Evolutionary conservation across 306 rosid genomes (phyloP).

Genomic region (Vicia sativa): DNA sequence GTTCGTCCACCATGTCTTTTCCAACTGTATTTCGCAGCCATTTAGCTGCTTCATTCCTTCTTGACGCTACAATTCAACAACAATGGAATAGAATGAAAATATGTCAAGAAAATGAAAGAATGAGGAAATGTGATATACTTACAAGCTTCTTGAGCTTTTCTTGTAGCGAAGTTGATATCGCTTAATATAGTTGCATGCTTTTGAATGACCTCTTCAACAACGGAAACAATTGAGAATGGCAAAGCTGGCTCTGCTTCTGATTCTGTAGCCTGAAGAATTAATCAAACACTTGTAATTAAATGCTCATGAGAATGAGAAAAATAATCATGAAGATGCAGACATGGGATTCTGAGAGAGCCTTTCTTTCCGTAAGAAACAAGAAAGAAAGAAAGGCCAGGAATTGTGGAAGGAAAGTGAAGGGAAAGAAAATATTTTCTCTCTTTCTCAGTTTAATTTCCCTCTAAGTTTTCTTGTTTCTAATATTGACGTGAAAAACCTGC

Average conservation of each 20-base stretch:
- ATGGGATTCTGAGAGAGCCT: slow-evolving; percentile 37
- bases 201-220: slow-evolving; percentile 77
- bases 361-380: slow-evolving; percentile 29
- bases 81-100: neutral
- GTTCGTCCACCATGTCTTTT: slow-evolving; percentile 80
- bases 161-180: slow-evolving; percentile 56
- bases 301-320: slow-evolving; percentile 33
- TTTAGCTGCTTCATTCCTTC: slow-evolving; percentile 82
- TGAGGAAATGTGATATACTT: slow-evolving; percentile 5
- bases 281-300: neutral
- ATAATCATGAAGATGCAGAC: slow-evolving; percentile 34
- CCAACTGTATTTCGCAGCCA: slow-evolving; percentile 79
- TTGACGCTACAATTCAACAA: slow-evolving; percentile 56
- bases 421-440: slow-evolving; percentile 28
- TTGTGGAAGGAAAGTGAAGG: slow-evolving; percentile 42
- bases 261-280: slow-evolving; percentile 48
- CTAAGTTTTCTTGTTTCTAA: slow-evolving; percentile 45
- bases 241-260: slow-evolving; percentile 60
- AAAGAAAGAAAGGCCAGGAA: slow-evolving; percentile 21
- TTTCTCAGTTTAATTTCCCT: slow-evolving; percentile 39
- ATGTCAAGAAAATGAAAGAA: neutral
- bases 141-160: slow-evolving; percentile 81
- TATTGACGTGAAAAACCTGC: slow-evolving; percentile 49
- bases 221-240: slow-evolving; percentile 66
- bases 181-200: slow-evolving; percentile 50